Conservation (phyloP, 441 rosid genomes). For the Jatropha podagrica region DNA sequence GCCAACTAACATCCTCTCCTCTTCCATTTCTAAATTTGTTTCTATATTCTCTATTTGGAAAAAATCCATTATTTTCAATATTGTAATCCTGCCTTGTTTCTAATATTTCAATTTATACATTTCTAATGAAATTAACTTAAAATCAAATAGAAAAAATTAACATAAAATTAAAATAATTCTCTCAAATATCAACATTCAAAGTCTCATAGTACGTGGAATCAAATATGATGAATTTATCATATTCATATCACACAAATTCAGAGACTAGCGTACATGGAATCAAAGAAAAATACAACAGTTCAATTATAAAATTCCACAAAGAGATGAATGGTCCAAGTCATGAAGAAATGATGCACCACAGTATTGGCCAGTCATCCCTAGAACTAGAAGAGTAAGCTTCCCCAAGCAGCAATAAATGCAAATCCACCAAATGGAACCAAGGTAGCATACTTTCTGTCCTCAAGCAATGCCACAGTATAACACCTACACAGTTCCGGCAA, state of each 20-base stretch:
- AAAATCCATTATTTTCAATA: too few relatives aligned
- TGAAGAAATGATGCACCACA: neutral
- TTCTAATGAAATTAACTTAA: too few relatives aligned
- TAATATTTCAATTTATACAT: too few relatives aligned
- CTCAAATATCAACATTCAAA: too few relatives aligned
- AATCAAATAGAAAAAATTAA: too few relatives aligned
- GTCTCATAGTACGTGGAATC: too few relatives aligned
- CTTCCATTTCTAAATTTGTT: too few relatives aligned
- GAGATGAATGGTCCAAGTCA: neutral
- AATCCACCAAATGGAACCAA: slow-evolving; percentile 81
- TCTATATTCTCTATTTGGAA: too few relatives aligned
- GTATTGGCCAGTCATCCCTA: neutral
- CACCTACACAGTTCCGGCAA: slow-evolving; percentile 43
- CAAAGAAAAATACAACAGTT: neutral
- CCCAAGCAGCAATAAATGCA: slow-evolving; percentile 88
- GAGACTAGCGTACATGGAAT: neutral
- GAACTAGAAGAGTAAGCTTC: slow-evolving; percentile 65
- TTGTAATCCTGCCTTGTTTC: too few relatives aligned
- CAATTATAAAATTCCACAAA: slow-evolving; percentile 3
- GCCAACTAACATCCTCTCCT: too few relatives aligned
- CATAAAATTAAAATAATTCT: too few relatives aligned
- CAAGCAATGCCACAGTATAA: slow-evolving; percentile 59
- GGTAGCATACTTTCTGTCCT: slow-evolving; percentile 56
- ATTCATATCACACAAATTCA: neutral
- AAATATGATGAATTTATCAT: neutral